Evolutionary conservation across 805 yeast genomes (phyloP).

Genomic region (Candida succiphila): DNA sequence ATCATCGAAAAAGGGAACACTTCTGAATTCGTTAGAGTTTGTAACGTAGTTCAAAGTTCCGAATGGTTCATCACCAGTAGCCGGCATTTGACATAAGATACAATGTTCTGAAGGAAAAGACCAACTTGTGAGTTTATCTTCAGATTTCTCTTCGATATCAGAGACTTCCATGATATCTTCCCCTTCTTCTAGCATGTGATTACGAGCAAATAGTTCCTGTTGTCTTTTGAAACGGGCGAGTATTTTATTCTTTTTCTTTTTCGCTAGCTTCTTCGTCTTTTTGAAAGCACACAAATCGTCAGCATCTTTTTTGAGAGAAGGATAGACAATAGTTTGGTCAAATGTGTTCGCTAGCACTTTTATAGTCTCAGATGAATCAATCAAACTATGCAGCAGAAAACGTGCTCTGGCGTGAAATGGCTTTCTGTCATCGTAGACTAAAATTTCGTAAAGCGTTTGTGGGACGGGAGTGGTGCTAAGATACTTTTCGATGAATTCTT

Average conservation of each 20-base stretch:
- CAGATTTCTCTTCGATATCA: constrained; percentile 26
- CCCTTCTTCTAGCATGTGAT: constrained; percentile 24
- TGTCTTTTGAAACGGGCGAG: constrained; percentile 74
- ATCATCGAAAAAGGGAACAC: constrained; percentile 50
- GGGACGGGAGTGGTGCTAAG: constrained; percentile 3
- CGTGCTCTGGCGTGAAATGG: constrained; percentile 45
- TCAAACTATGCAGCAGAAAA: constrained; percentile 31
- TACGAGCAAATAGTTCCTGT: constrained; percentile 64
- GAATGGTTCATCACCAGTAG: constrained; percentile 50
- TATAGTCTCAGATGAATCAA: not conserved
- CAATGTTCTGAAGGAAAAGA: constrained; percentile 67
- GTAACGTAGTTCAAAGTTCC: constrained; percentile 64
- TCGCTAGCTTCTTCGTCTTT: constrained; percentile 58
- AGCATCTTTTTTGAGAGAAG: constrained; percentile 5
- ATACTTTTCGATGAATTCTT: constrained; percentile 7
- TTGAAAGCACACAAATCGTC: constrained; percentile 33
- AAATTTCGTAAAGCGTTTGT: constrained; percentile 26
- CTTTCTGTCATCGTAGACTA: constrained; percentile 30
- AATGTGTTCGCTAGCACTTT: not conserved
- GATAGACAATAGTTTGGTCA: not conserved
- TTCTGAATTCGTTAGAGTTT: constrained; percentile 49
- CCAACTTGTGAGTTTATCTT: constrained; percentile 36
- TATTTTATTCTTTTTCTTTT: constrained; percentile 57
- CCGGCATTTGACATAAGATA: constrained; percentile 73
- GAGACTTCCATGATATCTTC: constrained; percentile 30